Conservation (phyloP, 441 rosid species). For the Syzygium syzygioides region DNA sequence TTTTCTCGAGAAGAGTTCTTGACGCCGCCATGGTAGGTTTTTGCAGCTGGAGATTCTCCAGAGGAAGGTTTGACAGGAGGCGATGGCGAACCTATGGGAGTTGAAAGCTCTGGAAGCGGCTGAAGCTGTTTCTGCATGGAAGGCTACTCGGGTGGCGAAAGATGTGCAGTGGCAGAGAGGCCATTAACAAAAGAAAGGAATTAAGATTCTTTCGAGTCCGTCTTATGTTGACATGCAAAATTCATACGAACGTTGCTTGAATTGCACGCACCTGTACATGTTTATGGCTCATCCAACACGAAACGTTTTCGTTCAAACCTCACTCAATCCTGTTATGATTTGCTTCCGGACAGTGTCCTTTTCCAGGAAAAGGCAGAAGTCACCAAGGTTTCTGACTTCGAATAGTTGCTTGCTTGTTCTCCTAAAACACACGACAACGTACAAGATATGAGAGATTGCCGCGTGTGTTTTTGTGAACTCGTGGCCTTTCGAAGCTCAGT, state of each 20-base stretch:
- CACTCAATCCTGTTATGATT: accelerated
- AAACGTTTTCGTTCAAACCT: not conserved
- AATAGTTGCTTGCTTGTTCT: not conserved
- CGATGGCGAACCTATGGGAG: accelerated
- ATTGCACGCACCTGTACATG: not conserved
- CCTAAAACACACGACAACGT: not conserved
- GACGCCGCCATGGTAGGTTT: not conserved
- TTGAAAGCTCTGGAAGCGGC: not conserved
- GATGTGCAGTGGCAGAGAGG: not conserved
- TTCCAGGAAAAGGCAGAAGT: not conserved
- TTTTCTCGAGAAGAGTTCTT: not conserved
- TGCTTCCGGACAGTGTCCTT: not conserved
- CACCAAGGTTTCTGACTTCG: not conserved
- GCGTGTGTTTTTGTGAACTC: not conserved
- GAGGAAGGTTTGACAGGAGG: not conserved
- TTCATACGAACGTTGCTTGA: not conserved
- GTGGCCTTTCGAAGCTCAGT: not conserved
- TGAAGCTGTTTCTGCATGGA: accelerated
- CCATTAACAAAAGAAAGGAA: too few relatives aligned
- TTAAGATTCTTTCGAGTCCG: not conserved
- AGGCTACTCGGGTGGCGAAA: not conserved
- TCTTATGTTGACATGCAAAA: not conserved
- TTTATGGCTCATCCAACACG: not conserved
- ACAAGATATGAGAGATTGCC: not conserved
- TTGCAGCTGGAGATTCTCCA: accelerated